Evolutionary conservation across 2,329 filamentous ascomycete genomes (phyloP), one percentile per base, ranked within the genome.

Genomic region (Leptographium procerum): DNA sequence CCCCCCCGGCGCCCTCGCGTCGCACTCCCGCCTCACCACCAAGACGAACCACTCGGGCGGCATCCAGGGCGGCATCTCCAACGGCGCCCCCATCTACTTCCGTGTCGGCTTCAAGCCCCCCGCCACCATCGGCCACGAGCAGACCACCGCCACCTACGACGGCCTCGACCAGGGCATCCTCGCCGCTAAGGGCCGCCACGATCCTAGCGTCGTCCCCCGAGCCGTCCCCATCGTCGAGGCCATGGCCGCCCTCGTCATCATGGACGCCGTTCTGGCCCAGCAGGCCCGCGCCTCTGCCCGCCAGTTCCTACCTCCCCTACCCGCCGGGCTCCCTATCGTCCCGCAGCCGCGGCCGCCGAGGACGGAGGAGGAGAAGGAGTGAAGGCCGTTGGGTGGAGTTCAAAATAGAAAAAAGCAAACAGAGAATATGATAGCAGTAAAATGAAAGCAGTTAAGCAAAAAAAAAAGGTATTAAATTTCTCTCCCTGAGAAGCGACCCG

Each of bases 11-110:
- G 72, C 73, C 26, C 77, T 77, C 33, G 71, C 78, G 19, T 72
- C 75, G 33, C 74, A 76, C 60, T 83, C 87, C 22, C 80, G 78
- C 62, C 80, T 96, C 57, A 86, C 85, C 10, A 96, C 92, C 58
- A 88, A 87, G 76, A 96, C 92, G 29, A 97, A 97, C 77, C 91
- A 96, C 77, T 92, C 87, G 2, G 92, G 92, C 14, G 94, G 92
- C 63, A 89, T 97, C 65, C 92, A 97, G 75, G 94, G 92, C 50
- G 92, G 92, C 56, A 97, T 97, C 73, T 87, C 88, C 55, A 97
- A 97, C 72, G 94, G 92, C 59, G 89, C 89, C 43, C 87, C 86
- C 60, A 90, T 97, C 75, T 97, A 94, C 80, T 97, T 97, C 82
- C 85, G 88, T 55, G 86, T 96, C 6, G 91, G 84, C 19, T 97